Conservation (phyloP, 169 alveolate genomes). For the Plasmodium vivax region DNA sequence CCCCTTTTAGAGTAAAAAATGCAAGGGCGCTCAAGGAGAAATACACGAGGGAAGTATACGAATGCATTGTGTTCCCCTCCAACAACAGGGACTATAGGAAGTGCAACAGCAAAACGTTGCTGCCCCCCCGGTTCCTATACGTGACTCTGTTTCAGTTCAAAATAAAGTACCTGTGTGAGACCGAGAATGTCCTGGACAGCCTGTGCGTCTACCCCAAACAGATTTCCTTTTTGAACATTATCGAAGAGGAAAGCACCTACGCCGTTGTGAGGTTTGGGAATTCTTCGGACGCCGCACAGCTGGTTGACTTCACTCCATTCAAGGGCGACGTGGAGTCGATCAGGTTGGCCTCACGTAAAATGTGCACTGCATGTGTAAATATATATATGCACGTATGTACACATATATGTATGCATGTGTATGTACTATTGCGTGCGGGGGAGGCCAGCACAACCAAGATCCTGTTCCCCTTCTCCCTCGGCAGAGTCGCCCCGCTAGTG, state of each 20-base stretch:
- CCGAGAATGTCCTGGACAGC: constrained; percentile 24
- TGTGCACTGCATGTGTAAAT: not conserved
- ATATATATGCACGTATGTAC: too few species aligned
- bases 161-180: constrained; percentile 58
- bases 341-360: not conserved
- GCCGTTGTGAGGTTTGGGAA: constrained; percentile 44
- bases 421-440: not conserved
- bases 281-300: constrained; percentile 37
- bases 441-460: not conserved
- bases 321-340: constrained; percentile 52
- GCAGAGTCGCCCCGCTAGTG: constrained; percentile 48
- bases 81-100: constrained; percentile 70
- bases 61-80: constrained; percentile 68
- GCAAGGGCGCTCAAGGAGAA: constrained; percentile 34
- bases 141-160: constrained; percentile 64
- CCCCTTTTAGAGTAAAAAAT: constrained; percentile 49
- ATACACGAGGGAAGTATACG: constrained; percentile 40
- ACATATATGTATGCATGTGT: not conserved
- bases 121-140: constrained; percentile 61
- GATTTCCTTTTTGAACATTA: constrained; percentile 46
- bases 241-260: constrained; percentile 36
- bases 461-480: not conserved
- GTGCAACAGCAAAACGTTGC: constrained; percentile 67
- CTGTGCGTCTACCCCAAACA: constrained; percentile 39
- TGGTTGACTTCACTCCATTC: constrained; percentile 68